Conservation (phyloP, 2,329 filamentous ascomycete genomes). For the Aurifilum marmelostoma region DNA sequence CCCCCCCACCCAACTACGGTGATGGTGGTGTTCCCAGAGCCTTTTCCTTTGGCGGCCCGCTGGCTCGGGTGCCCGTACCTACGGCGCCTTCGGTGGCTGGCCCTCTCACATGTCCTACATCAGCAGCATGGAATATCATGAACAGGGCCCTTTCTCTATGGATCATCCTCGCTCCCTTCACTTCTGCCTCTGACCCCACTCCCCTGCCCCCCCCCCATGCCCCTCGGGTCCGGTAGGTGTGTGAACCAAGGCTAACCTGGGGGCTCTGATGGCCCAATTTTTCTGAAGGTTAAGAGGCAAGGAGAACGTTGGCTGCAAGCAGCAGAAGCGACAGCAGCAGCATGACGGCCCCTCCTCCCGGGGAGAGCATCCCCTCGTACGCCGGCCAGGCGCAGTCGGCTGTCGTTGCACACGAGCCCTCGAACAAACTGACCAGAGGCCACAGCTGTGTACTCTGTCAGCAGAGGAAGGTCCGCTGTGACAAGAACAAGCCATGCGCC, state of each 20-base stretch:
- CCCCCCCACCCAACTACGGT: no score
- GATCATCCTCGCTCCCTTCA: constrained; percentile 9
- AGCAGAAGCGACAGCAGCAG: neutral
- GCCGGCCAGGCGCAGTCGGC: constrained; percentile 34
- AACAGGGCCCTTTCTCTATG: neutral
- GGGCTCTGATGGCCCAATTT: constrained; percentile 1
- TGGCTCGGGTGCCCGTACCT: neutral
- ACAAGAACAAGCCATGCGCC: constrained; percentile 71
- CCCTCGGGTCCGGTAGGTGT: constrained; percentile 29
- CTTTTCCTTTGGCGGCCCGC: neutral
- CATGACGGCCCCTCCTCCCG: constrained; percentile 27
- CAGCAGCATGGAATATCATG: neutral
- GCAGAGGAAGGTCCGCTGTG: constrained; percentile 75
- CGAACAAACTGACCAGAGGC: constrained; percentile 59
- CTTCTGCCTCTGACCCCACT: constrained; percentile 11
- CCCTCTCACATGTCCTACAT: neutral
- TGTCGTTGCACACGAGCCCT: constrained; percentile 41
- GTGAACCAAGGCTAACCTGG: constrained; percentile 21
- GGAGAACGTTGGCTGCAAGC: neutral
- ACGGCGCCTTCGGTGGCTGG: constrained; percentile 1
- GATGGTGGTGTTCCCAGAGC: neutral
- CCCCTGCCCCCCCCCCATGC: neutral
- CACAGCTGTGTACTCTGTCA: constrained; percentile 74
- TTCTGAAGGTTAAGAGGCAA: neutral
- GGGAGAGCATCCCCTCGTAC: constrained; percentile 29